phyloP scores from a whole-genome alignment of 1,284 basidiomycete genomes.

The Chiua sp. region DNA sequence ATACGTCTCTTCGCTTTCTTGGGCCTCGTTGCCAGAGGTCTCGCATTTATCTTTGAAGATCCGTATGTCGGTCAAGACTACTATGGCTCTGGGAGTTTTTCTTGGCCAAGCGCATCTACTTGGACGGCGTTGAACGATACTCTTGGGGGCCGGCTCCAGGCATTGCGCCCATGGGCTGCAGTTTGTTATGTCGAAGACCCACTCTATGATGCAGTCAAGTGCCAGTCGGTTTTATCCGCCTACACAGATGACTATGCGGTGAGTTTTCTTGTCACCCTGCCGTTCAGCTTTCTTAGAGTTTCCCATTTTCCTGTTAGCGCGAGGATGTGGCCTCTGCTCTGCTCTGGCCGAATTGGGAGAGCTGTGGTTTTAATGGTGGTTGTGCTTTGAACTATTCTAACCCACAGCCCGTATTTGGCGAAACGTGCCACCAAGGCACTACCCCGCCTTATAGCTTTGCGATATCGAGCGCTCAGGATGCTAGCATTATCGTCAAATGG shows the following conservation, averaged over 20 bases:
- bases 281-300: background rate
- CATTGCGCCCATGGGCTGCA: slow-evolving; percentile 15
- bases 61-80: background rate
- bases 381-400: slow-evolving; percentile 21
- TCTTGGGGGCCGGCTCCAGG: slow-evolving; percentile 9
- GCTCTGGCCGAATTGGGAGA: slow-evolving; percentile 24
- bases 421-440: slow-evolving; percentile 16
- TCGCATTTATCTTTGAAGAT: background rate
- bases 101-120: slow-evolving; percentile 6
- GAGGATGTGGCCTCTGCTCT: slow-evolving; percentile 17
- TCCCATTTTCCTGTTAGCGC: slow-evolving; percentile 1
- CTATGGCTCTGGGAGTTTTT: background rate
- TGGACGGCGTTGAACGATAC: slow-evolving; percentile 12
- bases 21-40: background rate
- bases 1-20: background rate
- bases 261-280: background rate
- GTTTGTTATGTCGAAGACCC: slow-evolving; percentile 5
- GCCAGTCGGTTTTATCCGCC: slow-evolving; percentile 4
- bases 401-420: slow-evolving; percentile 16
- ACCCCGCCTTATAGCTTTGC: slow-evolving; percentile 21
- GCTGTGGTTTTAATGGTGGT: slow-evolving; percentile 15
- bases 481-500: slow-evolving; percentile 20
- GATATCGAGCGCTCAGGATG: slow-evolving; percentile 19
- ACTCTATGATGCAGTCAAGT: slow-evolving; percentile 7
- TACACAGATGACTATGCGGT: slow-evolving; percentile 8